Evolutionary conservation across 768 basidiomycete species (phyloP), one percentile per base, ranked within the genome.

Genomic region (Goffeauzyma gilvescens): DNA sequence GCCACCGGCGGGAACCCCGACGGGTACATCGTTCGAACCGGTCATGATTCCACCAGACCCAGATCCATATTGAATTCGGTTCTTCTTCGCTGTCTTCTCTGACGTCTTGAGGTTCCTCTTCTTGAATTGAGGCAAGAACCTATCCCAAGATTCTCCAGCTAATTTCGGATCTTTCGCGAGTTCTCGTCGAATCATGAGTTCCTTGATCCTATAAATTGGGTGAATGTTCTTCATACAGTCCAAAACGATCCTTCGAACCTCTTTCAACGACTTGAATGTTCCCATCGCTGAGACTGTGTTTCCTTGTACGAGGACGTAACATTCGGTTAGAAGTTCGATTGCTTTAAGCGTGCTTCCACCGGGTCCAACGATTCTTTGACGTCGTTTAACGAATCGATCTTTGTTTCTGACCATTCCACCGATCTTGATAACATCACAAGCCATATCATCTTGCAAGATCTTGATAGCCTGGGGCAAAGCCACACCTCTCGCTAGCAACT

Each of bases 211-310:
- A 62, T 98, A 98, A 59, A 98, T 96, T 1, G 93, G 93, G 58
- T 98, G 93, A 41, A 96, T 81, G 60, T 98, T 98, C 67, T 80
- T 87, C 93, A 98, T 96, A 68, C 93, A 98, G 59, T 98, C 93
- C 31, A 95, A 64, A n/a, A 98, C 75, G 49, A 96, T 95, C 53
- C 89, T 68, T 45, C 93, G 72, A 9, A 98, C 90, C 65, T 98
- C 93, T 62, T 95, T 96, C 15, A 98, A 69, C 0, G 80, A 79
- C 58, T 90, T 93, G 68, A 81, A 81, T 0, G 86, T 80, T 3
- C 93, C 93, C 87, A 96, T 96, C 10, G 85, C 87, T 38, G 87
- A 85, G 44, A 98, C 93, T 1, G 93, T 98, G 63, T 75, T 96
- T 49, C 93, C 93, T 69, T 96, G 93, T 2, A 98, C 93, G 15